Percentiles rank a stretch among this genome's conserved stretches.
phyloP scores from a whole-genome alignment of 2,329 filamentous ascomycete species.

The Emergomyces orientalis region DNA sequence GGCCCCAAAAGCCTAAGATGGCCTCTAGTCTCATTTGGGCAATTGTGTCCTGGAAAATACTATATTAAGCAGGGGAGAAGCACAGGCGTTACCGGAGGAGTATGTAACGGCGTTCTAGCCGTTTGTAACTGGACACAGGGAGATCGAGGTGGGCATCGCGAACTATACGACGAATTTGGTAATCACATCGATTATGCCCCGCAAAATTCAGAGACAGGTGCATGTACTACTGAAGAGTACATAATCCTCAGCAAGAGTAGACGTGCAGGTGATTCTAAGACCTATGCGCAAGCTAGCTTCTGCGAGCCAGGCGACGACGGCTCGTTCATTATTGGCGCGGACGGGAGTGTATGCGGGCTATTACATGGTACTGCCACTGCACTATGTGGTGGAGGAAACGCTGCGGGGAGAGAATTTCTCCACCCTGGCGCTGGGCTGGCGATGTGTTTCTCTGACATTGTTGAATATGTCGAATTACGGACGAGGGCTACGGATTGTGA shows the following conservation, averaged over 20 bases:
- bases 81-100: constrained; percentile 10
- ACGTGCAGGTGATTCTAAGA: neutral
- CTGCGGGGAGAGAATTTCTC: neutral
- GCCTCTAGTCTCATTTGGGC: neutral
- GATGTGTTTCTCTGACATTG: neutral
- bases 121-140: constrained; percentile 9
- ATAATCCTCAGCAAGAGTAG: constrained; percentile 5
- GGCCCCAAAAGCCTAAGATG: neutral
- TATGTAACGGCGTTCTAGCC: constrained; percentile 13
- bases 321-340: neutral
- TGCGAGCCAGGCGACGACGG: constrained; percentile 4
- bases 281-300: neutral
- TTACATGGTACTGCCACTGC: constrained; percentile 3
- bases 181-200: neutral
- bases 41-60: constrained; percentile 7
- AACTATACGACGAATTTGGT: neutral
- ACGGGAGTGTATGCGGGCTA: constrained; percentile 3
- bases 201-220: neutral
- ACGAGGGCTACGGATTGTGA: neutral
- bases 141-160: neutral
- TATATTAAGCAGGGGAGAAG: constrained; percentile 14
- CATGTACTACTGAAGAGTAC: constrained; percentile 4
- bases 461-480: neutral
- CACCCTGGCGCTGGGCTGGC: neutral
- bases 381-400: neutral